phyloP scores from a whole-genome alignment of 2,329 filamentous ascomycete species.

The Penicillium freii region DNA sequence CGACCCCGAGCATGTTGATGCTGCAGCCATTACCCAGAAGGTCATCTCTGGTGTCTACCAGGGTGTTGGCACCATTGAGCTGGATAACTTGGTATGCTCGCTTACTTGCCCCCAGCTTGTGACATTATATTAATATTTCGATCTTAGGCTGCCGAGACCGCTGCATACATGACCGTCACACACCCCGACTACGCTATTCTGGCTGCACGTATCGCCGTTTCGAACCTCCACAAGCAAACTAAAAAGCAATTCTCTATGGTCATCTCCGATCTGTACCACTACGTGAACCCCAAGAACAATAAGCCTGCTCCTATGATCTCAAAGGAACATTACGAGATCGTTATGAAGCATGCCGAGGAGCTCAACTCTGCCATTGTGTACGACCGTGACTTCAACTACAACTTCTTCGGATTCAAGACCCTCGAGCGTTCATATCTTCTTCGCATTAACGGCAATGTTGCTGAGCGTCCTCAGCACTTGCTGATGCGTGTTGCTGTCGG shows the following conservation, averaged over 20 bases:
- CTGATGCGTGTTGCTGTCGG: conserved; percentile 99
- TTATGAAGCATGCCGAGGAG: conserved; percentile 95
- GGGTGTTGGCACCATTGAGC: conserved; percentile 91
- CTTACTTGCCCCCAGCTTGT: neutral
- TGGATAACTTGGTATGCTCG: conserved; percentile 84
- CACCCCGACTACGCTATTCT: conserved; percentile 99
- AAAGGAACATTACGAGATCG: conserved; percentile 80
- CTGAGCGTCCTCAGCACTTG: conserved; percentile 97
- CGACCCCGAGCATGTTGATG: conserved; percentile 92
- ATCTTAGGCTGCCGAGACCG: conserved; percentile 87
- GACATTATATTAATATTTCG: conserved; percentile 24
- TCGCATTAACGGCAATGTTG: conserved; percentile 91
- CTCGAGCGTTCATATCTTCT: conserved; percentile 96
- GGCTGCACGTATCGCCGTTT: conserved; percentile 95
- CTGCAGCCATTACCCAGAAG: conserved; percentile 97
- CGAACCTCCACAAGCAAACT: conserved; percentile 99
- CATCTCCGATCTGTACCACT: conserved; percentile 88
- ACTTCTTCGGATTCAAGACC: conserved; percentile 99
- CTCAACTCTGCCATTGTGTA: conserved; percentile 99
- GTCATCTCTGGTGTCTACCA: conserved; percentile 99
- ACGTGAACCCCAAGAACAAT: conserved; percentile 90
- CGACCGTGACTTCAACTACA: conserved; percentile 99
- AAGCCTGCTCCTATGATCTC: conserved; percentile 91
- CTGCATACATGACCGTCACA: conserved; percentile 99
- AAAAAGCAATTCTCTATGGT: conserved; percentile 99